Conservation (phyloP, 345 rosid species). For the Melastoma malabathricum region DNA sequence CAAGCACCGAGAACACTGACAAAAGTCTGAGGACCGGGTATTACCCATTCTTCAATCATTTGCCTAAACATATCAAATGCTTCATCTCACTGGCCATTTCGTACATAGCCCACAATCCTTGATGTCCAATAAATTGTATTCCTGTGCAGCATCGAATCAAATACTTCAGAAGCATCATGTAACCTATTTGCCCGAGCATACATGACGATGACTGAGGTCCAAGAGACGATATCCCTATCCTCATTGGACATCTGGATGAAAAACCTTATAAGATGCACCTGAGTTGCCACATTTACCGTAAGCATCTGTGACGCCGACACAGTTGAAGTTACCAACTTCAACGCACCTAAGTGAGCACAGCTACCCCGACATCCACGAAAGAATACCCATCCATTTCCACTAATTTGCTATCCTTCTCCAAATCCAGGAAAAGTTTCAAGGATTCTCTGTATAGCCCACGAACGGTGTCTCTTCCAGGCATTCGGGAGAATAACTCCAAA, state of each 20-base stretch:
- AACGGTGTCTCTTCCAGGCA: constrained; percentile 28
- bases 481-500: constrained; percentile 23
- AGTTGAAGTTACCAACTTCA: constrained; percentile 15
- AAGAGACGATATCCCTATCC: constrained; percentile 35
- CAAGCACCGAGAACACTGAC: constrained; percentile 29
- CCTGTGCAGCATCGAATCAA: constrained; percentile 22
- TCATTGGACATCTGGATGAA: constrained; percentile 20
- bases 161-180: constrained; percentile 24
- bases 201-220: constrained; percentile 35
- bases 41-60: constrained; percentile 25
- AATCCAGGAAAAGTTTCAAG: constrained; percentile 12
- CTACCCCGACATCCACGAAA: constrained; percentile 25
- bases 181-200: constrained; percentile 17
- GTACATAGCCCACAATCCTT: constrained; percentile 24
- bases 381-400: constrained; percentile 21
- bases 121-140: constrained; percentile 30
- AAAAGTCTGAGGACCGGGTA: constrained; percentile 23
- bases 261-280: constrained; percentile 9
- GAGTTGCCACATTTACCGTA: constrained; percentile 35
- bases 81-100: constrained; percentile 18
- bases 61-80: constrained; percentile 20
- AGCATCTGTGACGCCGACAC: constrained; percentile 25
- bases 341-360: constrained; percentile 24
- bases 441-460: constrained; percentile 23
- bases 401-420: constrained; percentile 12